Evolutionary conservation across 441 rosid species (phyloP).

Genomic region (Populus tomentosa): DNA sequence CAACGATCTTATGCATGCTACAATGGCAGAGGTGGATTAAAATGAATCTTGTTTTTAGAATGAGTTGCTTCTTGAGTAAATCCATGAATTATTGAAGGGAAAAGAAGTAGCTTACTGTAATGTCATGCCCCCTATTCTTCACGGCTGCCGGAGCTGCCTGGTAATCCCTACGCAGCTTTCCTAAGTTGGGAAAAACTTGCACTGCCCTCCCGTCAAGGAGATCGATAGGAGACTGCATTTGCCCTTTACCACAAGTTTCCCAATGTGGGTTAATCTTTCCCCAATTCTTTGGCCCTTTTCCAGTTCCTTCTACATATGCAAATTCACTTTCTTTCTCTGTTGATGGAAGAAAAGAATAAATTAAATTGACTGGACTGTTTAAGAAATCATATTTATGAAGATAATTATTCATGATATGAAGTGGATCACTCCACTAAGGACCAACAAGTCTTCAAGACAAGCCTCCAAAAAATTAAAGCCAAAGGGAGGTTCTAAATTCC

Average conservation of each 20-base stretch:
- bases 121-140: constrained; percentile 48
- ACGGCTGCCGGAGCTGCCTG: constrained; percentile 30
- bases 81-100: neutral
- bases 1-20: neutral
- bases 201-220: constrained; percentile 22
- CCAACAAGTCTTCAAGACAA: neutral
- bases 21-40: neutral
- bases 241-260: constrained; percentile 38
- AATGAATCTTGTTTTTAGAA: neutral
- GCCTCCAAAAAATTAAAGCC: neutral
- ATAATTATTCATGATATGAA: neutral
- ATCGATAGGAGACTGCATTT: constrained; percentile 48
- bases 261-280: constrained; percentile 41
- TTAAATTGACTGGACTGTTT: neutral
- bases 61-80: neutral
- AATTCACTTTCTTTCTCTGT: constrained; percentile 30
- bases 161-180: constrained; percentile 24
- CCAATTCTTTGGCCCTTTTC: constrained; percentile 44
- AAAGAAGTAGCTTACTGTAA: constrained; percentile 25
- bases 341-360: neutral
- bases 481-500: neutral
- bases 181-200: constrained; percentile 11
- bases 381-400: neutral
- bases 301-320: constrained; percentile 25
- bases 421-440: neutral